These are phyloP conservation scores for Plantago lanceolata DNA, from an alignment of 305 asterid genomes.

Conservation along the genomic window DNA sequence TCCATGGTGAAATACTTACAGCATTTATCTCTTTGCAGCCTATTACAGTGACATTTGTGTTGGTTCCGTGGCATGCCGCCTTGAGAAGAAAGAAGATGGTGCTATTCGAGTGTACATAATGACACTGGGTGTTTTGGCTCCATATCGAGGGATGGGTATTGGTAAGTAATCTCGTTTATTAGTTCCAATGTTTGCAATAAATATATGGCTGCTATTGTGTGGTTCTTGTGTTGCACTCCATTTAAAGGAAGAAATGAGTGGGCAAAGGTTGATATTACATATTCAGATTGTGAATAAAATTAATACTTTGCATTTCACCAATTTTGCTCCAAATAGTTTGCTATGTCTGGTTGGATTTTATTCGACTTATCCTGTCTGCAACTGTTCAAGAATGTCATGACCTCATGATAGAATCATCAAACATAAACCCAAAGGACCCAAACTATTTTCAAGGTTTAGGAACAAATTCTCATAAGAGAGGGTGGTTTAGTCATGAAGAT, in stretches of 20 bases:
- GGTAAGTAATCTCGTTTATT: slow-evolving; percentile 45
- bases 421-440: too few relatives aligned
- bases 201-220: not conserved
- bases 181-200: not conserved
- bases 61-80: slow-evolving; percentile 93
- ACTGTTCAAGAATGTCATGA: too few relatives aligned
- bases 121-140: slow-evolving; percentile 96
- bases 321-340: too few relatives aligned
- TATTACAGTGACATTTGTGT: slow-evolving; percentile 91
- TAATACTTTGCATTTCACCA: too few relatives aligned
- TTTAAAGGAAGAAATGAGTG: not conserved
- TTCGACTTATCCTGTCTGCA: too few relatives aligned
- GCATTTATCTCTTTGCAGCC: slow-evolving; percentile 44
- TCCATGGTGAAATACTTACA: not conserved
- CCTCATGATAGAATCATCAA: too few relatives aligned
- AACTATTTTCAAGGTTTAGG: too few relatives aligned
- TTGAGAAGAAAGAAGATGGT: slow-evolving; percentile 88
- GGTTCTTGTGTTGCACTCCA: slow-evolving; percentile 2
- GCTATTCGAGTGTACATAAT: slow-evolving; percentile 72
- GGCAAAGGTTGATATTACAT: too few relatives aligned
- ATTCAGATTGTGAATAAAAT: too few relatives aligned
- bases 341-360: too few relatives aligned
- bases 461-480: too few relatives aligned
- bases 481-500: too few relatives aligned
- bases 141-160: slow-evolving; percentile 81